A percentile compares a stretch with the other conserved stretches of the same genome.
Conservation (phyloP, 306 rosid species). For the Quercus ilex region DNA sequence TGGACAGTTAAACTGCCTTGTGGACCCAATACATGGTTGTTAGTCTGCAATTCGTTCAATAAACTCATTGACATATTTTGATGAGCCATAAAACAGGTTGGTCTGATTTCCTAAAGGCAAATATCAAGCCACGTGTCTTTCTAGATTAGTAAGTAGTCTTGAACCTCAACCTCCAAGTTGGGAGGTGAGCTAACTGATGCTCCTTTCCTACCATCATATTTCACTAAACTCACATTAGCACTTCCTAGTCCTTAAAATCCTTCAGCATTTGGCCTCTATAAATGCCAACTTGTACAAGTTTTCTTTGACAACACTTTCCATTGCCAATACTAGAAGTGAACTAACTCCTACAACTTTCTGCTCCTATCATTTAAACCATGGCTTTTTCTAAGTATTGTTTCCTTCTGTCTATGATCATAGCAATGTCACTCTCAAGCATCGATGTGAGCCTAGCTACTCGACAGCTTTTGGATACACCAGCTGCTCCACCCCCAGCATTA, state of each 20-base stretch:
- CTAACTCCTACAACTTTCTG: neutral
- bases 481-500: slow-evolving; percentile 21
- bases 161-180: no score
- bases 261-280: neutral
- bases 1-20: no score
- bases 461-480: slow-evolving; percentile 19
- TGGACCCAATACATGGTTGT: no score
- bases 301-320: neutral
- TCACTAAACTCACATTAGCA: neutral
- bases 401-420: slow-evolving; percentile 1
- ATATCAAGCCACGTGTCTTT: no score
- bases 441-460: slow-evolving; percentile 20
- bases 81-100: no score
- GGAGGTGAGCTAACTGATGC: slow-evolving; percentile 11
- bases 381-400: slow-evolving; percentile 1
- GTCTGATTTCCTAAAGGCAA: no score
- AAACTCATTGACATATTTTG: no score
- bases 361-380: neutral
- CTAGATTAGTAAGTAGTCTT: no score
- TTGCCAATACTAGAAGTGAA: neutral
- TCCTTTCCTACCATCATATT: slow-evolving; percentile 1
- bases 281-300: neutral
- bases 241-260: neutral
- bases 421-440: slow-evolving; percentile 23
- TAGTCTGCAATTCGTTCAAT: no score